These are phyloP conservation scores for Pythium utonaiense DNA, from an alignment of 352 stramenopile species.

Conservation along the genomic window DNA sequence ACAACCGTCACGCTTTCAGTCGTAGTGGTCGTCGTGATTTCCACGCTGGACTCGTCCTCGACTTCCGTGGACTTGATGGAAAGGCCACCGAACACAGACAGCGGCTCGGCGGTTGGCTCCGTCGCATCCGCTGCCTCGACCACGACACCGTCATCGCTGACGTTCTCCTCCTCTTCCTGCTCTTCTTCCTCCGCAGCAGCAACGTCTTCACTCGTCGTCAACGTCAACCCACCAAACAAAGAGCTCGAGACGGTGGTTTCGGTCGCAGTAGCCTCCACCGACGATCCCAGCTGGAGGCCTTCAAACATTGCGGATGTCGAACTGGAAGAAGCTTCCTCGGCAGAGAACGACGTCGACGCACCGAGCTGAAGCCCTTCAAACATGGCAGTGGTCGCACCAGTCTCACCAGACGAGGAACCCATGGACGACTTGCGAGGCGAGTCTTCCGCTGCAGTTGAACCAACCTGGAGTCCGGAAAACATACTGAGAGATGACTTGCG, in stretches of 20 bases:
- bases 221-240: constrained; percentile 12
- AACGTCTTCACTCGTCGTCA: constrained; percentile 1
- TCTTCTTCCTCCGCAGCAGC: neutral
- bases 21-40: neutral
- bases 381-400: neutral
- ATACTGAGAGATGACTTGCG: constrained; percentile 16
- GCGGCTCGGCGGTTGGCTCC: neutral
- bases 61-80: neutral
- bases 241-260: neutral
- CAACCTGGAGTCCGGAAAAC: constrained; percentile 15
- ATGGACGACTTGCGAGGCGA: constrained; percentile 10
- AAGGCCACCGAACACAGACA: neutral
- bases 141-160: constrained; percentile 8
- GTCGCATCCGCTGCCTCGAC: neutral
- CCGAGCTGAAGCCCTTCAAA: constrained; percentile 18
- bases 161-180: neutral
- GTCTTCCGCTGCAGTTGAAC: neutral
- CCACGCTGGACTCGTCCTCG: neutral
- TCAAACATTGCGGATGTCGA: constrained; percentile 6
- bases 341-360: neutral
- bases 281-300: constrained; percentile 9
- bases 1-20: neutral
- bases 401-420: neutral
- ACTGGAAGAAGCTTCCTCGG: neutral
- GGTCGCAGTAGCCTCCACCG: neutral